phyloP scores from a whole-genome alignment of 805 yeast species.

The Zygosaccharomyces lentus region DNA sequence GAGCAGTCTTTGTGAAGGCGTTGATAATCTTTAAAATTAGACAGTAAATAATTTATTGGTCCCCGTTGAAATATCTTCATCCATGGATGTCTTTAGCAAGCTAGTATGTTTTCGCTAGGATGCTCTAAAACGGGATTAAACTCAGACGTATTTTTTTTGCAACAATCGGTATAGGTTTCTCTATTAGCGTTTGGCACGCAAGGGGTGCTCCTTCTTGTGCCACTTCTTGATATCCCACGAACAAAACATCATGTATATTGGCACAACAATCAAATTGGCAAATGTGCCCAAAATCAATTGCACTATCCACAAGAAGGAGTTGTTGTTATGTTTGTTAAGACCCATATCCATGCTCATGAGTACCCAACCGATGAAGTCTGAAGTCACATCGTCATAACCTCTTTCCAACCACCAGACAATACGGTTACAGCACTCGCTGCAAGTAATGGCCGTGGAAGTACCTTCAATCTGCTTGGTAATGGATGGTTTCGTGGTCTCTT shows the following conservation, averaged over 20 bases:
- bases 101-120: no score
- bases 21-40: no score
- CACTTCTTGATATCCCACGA: slow-evolving; percentile 48
- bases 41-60: no score
- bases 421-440: slow-evolving; percentile 59
- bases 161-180: no score
- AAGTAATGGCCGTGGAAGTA: slow-evolving; percentile 63
- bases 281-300: slow-evolving; percentile 47
- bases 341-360: slow-evolving; percentile 66
- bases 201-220: slow-evolving; percentile 37
- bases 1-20: no score
- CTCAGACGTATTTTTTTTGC: no score
- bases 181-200: background rate
- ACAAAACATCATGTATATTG: slow-evolving; percentile 52
- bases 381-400: slow-evolving; percentile 72
- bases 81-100: no score
- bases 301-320: slow-evolving; percentile 49
- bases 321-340: slow-evolving; percentile 47
- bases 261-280: slow-evolving; percentile 49
- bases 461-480: slow-evolving; percentile 86
- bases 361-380: slow-evolving; percentile 84
- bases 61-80: no score
- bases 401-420: slow-evolving; percentile 51
- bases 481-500: slow-evolving; percentile 77
- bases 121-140: no score